These are phyloP conservation scores for Cryptosporidium bovis DNA, from an alignment of 169 alveolate genomes.

Conservation along the genomic window DNA sequence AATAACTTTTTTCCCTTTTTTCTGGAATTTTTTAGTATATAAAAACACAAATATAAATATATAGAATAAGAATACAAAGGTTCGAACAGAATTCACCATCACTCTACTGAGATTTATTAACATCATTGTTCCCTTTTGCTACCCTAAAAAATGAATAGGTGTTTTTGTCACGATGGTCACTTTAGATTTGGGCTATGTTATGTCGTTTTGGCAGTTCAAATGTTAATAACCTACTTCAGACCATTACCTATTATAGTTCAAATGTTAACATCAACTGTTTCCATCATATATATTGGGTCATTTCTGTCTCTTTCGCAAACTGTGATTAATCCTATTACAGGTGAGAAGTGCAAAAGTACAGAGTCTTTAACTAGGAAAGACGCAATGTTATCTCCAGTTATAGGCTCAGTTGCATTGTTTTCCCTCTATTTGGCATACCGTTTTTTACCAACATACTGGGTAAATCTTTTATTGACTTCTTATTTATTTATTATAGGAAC, in stretches of 20 bases:
- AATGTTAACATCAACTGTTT: slow-evolving; percentile 77
- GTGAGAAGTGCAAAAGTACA: slow-evolving; percentile 82
- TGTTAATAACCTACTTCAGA: slow-evolving; percentile 45
- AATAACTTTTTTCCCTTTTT: too few relatives aligned
- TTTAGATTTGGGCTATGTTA: slow-evolving; percentile 3
- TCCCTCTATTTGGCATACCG: slow-evolving; percentile 82
- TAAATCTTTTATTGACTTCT: slow-evolving; percentile 80
- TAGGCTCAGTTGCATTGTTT: slow-evolving; percentile 87
- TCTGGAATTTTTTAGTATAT: too few relatives aligned
- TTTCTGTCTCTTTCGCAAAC: slow-evolving; percentile 75
- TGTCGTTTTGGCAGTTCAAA: not conserved
- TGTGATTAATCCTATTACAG: slow-evolving; percentile 74
- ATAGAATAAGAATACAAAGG: too few relatives aligned
- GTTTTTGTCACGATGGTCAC: not conserved
- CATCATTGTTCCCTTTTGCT: too few relatives aligned
- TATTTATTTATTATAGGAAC: slow-evolving; percentile 77
- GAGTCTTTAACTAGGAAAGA: slow-evolving; percentile 87
- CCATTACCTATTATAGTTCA: slow-evolving; percentile 78
- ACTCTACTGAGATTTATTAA: too few relatives aligned
- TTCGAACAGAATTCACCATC: too few relatives aligned
- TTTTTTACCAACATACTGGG: slow-evolving; percentile 78
- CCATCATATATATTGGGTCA: slow-evolving; percentile 79
- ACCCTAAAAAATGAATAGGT: too few relatives aligned
- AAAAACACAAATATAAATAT: too few relatives aligned
- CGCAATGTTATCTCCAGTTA: slow-evolving; percentile 89